A percentile compares a stretch with the other conserved stretches of the same genome.
Evolutionary conservation across 345 rosid species (phyloP).

Genomic region (Syzygium jambos): DNA sequence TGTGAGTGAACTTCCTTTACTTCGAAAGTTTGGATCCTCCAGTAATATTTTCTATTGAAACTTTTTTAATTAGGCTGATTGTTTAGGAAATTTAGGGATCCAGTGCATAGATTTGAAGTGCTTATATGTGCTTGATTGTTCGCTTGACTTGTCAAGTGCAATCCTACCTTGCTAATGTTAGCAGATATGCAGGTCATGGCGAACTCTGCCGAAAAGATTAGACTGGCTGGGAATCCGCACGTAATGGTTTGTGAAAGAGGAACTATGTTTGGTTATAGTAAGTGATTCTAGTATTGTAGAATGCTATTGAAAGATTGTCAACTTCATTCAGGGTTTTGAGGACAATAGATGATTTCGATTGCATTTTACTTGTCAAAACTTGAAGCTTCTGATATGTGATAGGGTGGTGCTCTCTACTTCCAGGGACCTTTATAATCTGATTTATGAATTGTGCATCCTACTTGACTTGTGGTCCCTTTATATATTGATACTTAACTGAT

Average conservation of each 20-base stretch:
- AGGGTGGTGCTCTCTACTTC: background rate
- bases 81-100: background rate
- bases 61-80: background rate
- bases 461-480: background rate
- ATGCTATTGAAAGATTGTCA: background rate
- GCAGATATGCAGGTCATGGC: conserved; percentile 62
- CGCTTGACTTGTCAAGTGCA: background rate
- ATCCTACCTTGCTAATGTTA: background rate
- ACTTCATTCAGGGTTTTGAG: background rate
- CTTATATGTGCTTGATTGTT: background rate
- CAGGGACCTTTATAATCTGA: background rate
- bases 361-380: background rate
- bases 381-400: background rate
- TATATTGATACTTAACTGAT: background rate
- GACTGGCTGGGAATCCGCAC: conserved; percentile 88
- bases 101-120: background rate
- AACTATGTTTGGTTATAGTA: conserved; percentile 98
- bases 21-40: conserved; percentile 1
- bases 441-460: background rate
- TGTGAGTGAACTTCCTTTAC: conserved; percentile 31
- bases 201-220: conserved; percentile 85
- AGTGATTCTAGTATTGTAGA: conserved; percentile 18
- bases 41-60: background rate
- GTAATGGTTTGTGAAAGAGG: conserved; percentile 99
- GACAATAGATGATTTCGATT: background rate